Evolutionary conservation across 768 basidiomycete species (phyloP), one percentile per base, ranked within the genome.

Genomic region (Plicaturopsis crispa): DNA sequence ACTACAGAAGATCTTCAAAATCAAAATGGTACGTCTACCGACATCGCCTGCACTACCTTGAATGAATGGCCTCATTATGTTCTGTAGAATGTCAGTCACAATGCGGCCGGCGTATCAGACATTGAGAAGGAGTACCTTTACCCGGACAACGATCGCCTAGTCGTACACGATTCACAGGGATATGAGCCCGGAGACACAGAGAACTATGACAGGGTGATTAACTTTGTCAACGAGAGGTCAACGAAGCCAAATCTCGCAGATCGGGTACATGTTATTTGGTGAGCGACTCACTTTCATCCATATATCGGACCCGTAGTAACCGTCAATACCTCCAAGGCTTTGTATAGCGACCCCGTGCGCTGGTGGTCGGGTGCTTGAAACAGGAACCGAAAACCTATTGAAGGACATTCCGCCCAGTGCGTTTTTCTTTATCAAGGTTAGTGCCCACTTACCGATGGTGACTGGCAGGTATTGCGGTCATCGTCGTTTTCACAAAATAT

Each of bases 401-500:
- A 21, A 36, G n/a, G 11, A 41, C 7, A 16, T 4, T 10, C 26
- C 26, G 7, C 13, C 31, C 18, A 14, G 22, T 17, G 14, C 31
- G 14, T 6, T 5, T 10, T 22, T 38, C 6, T 13, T 16, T 3
- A 28, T 41, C 23, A 20, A 14, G 19, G 18, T 4, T 10, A 30
- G 12, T 14, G 17, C 19, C 17, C 10, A 11, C 8, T 7, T 19
- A 7, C 23, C 36, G 11, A 19, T 34, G 23, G 7, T 19, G 13
- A 10, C 17, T 20, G 10, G 23, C 10, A 21, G 11, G 16, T 21
- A 30, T 48, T n/a, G 41, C 46, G 10, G 5, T 48, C 23, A 41
- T 47, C 31, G 35, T 42, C 17, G 40, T 47, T 18, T 47, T 47
- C 35, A 47, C 46, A 21, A 40, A 47, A 31, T 47, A 47, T 32